Percentiles rank a stretch among this genome's conserved stretches.
These are phyloP conservation scores for Pilobolus umbonatus DNA, from an alignment of 192 early-diverging fungal genomes.

Conservation along the genomic window DNA sequence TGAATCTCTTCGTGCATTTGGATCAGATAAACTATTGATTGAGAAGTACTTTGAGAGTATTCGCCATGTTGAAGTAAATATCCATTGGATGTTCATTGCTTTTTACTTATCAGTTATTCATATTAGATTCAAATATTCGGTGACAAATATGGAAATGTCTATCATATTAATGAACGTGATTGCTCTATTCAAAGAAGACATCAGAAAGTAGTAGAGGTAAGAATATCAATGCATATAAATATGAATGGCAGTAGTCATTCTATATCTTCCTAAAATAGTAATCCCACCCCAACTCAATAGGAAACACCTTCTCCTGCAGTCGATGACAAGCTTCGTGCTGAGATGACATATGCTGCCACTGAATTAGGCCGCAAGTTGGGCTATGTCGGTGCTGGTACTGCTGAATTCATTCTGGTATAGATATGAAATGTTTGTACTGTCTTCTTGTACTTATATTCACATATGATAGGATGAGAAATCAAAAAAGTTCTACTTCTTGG, in stretches of 20 bases:
- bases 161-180: conserved; percentile 51
- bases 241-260: not conserved
- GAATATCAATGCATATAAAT: not conserved
- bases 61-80: conserved; percentile 47
- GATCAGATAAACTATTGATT: conserved; percentile 50
- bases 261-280: conserved; percentile 8
- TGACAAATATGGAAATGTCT: conserved; percentile 49
- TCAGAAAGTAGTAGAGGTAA: conserved; percentile 59
- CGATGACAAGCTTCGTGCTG: conserved; percentile 33
- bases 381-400: conserved; percentile 54
- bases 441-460: conserved; percentile 11
- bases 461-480: conserved; percentile 39
- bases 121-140: conserved; percentile 49
- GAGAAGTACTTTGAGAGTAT: conserved; percentile 55
- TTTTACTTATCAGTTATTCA: not conserved
- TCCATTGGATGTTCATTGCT: not conserved
- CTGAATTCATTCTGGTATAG: conserved; percentile 58
- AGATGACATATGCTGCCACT: conserved; percentile 42
- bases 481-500: conserved; percentile 55
- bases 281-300: not conserved
- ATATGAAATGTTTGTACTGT: conserved; percentile 23
- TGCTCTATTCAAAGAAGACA: conserved; percentile 57
- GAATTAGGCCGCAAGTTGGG: conserved; percentile 43
- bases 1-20: conserved; percentile 53
- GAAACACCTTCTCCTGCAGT: conserved; percentile 48